phyloP scores from a whole-genome alignment of 176 grass and related monocot genomes.

The Tuctoria greenei region DNA sequence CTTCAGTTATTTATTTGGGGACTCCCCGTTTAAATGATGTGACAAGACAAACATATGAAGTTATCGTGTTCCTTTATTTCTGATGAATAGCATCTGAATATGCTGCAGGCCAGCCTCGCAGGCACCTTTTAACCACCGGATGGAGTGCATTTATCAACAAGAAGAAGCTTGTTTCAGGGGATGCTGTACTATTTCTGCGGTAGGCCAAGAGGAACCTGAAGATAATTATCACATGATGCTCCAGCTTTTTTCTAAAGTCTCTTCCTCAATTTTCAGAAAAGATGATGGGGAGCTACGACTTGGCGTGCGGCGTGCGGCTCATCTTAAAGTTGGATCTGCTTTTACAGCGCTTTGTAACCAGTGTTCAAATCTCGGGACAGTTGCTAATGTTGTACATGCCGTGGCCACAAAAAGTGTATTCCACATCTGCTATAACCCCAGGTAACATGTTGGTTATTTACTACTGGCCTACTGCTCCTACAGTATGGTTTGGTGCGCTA shows the following conservation, averaged over 20 bases:
- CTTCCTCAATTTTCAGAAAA: conserved; percentile 54
- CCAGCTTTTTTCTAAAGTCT: not conserved
- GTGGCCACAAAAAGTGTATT: conserved; percentile 67
- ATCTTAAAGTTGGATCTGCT: conserved; percentile 54
- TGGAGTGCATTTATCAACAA: conserved; percentile 99
- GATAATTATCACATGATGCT: not conserved
- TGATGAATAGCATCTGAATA: conserved; percentile 50
- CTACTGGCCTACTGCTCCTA: not conserved
- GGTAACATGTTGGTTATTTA: conserved; percentile 39
- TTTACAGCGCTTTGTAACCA: conserved; percentile 52
- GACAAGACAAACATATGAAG: conserved; percentile 6
- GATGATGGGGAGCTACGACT: conserved; percentile 85
- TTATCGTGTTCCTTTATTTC: conserved; percentile 30
- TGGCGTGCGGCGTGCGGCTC: conserved; percentile 72
- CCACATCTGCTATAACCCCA: conserved; percentile 86
- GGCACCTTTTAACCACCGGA: conserved; percentile 95
- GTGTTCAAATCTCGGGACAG: conserved; percentile 54
- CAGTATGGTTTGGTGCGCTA: not conserved
- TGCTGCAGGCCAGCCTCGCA: conserved; percentile 82
- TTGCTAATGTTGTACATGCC: conserved; percentile 59
- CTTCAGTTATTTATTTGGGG: too few relatives aligned
- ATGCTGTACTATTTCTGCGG: conserved; percentile 85
- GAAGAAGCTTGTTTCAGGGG: conserved; percentile 95
- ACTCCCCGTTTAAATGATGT: too few relatives aligned
- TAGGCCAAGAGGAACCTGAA: conserved; percentile 28